phyloP scores from a whole-genome alignment of 2,329 filamentous ascomycete genomes.

The Ramichloridium luteum region DNA sequence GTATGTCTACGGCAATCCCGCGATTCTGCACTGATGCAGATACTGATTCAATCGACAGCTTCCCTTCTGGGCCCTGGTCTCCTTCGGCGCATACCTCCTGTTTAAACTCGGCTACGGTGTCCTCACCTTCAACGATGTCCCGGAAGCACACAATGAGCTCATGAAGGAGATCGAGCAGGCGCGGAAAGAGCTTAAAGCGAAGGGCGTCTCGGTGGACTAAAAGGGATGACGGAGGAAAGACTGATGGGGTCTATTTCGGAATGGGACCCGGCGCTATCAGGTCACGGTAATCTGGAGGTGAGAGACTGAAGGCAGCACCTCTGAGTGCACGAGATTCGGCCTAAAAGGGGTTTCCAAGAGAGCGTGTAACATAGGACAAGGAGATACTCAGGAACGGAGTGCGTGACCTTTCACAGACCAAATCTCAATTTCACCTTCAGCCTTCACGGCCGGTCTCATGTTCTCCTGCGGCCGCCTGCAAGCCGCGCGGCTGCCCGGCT shows the following conservation, averaged over 20 bases:
- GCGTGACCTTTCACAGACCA: no score
- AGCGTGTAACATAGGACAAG: no score
- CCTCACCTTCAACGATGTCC: conserved; percentile 92
- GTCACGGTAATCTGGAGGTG: conserved; percentile 3
- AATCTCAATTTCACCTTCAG: conserved; percentile 10
- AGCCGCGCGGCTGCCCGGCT: no score
- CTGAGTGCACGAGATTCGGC: conserved; percentile 2
- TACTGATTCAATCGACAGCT: conserved; percentile 51
- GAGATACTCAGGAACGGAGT: no score
- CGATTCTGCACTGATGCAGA: neutral
- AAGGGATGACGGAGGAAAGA: conserved; percentile 1
- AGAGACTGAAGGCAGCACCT: conserved; percentile 1
- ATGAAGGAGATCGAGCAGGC: conserved; percentile 73
- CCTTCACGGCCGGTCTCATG: conserved; percentile 15
- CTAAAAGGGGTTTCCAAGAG: conserved; percentile 4
- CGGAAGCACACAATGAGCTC: conserved; percentile 77
- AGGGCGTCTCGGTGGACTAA: conserved; percentile 67
- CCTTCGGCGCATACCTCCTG: conserved; percentile 83
- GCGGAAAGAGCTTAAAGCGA: conserved; percentile 57
- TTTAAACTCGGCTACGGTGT: conserved; percentile 86
- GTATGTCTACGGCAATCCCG: conserved; percentile 41
- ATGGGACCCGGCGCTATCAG: conserved; percentile 1
- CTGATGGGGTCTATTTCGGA: neutral
- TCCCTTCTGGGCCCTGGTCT: conserved; percentile 83
- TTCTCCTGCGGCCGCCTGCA: no score